phyloP scores from a whole-genome alignment of 2,329 filamentous ascomycete genomes.

The Colletotrichum sp. region DNA sequence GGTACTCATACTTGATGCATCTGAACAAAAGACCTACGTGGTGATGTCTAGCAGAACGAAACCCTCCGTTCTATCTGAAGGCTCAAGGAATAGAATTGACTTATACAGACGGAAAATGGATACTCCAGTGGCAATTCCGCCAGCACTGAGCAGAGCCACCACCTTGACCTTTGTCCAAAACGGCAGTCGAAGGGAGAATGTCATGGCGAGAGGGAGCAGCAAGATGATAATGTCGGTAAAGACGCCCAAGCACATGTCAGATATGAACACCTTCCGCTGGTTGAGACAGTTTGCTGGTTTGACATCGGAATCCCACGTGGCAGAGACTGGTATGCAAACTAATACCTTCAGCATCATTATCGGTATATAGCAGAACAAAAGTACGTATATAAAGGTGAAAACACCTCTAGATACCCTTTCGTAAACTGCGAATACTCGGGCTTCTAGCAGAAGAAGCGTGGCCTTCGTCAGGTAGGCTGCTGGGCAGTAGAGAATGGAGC shows the following conservation, averaged over 20 bases:
- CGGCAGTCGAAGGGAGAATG: slow-evolving; percentile 29
- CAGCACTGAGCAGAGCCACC: slow-evolving; percentile 30
- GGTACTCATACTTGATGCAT: background rate
- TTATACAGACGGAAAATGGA: slow-evolving; percentile 28
- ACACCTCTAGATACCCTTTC: slow-evolving; percentile 26
- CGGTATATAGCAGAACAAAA: slow-evolving; percentile 28
- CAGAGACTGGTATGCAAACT: slow-evolving; percentile 25
- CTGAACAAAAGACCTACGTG: background rate
- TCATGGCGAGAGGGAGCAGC: slow-evolving; percentile 34
- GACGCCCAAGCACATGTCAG: slow-evolving; percentile 33
- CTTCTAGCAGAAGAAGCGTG: slow-evolving; percentile 33
- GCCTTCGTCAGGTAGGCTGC: slow-evolving; percentile 32
- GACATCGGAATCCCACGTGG: slow-evolving; percentile 25
- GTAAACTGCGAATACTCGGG: slow-evolving; percentile 31
- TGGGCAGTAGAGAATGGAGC: slow-evolving; percentile 30
- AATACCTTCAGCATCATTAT: slow-evolving; percentile 28
- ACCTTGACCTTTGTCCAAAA: slow-evolving; percentile 34
- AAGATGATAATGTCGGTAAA: slow-evolving; percentile 37
- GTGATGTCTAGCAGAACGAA: background rate
- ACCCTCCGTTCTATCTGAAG: background rate
- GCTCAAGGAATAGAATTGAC: background rate
- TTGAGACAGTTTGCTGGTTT: slow-evolving; percentile 24
- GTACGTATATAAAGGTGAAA: slow-evolving; percentile 27
- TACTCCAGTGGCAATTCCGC: slow-evolving; percentile 29
- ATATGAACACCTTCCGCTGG: slow-evolving; percentile 33